Evolutionary conservation across 1,139 yeast species (phyloP).

Genomic region (Pichia sp.): DNA sequence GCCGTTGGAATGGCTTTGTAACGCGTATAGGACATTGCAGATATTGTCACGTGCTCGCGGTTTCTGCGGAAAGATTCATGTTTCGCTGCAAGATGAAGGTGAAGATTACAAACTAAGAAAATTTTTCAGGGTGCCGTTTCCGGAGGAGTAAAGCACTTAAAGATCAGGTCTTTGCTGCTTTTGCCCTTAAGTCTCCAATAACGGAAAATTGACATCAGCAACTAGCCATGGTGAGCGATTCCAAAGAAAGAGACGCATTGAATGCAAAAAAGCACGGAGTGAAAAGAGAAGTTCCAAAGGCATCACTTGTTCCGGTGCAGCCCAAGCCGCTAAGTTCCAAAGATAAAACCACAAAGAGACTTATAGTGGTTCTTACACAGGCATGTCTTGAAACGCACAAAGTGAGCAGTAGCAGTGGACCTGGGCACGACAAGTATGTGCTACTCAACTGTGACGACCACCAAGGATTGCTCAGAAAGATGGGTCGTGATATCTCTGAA

Average conservation of each 20-base stretch:
- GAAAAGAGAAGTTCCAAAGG: slow-evolving; percentile 46
- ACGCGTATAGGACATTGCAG: background rate
- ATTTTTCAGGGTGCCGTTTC: background rate
- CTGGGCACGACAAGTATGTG: slow-evolving; percentile 90
- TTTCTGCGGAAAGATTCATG: background rate
- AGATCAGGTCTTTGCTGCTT: background rate
- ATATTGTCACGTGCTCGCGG: background rate
- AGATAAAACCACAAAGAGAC: slow-evolving; percentile 77
- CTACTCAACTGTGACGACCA: slow-evolving; percentile 96
- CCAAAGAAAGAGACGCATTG: slow-evolving; percentile 40
- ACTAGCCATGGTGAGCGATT: slow-evolving; percentile 38
- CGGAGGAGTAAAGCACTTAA: background rate
- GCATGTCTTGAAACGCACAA: slow-evolving; percentile 96
- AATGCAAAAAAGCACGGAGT: slow-evolving; percentile 30
- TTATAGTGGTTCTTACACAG: slow-evolving; percentile 87
- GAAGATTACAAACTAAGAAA: background rate
- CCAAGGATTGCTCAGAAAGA: slow-evolving; percentile 88
- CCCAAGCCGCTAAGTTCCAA: slow-evolving; percentile 77
- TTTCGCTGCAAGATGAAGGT: background rate
- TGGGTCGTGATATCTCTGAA: slow-evolving; percentile 96
- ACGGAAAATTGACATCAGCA: background rate
- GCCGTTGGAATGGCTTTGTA: background rate
- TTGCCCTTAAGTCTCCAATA: background rate
- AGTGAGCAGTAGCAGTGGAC: slow-evolving; percentile 64
- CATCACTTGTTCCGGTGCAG: slow-evolving; percentile 77